Percentiles rank a stretch among this genome's conserved stretches.
phyloP scores from a whole-genome alignment of 768 basidiomycete species.

The Rhodocollybia butyracea region DNA sequence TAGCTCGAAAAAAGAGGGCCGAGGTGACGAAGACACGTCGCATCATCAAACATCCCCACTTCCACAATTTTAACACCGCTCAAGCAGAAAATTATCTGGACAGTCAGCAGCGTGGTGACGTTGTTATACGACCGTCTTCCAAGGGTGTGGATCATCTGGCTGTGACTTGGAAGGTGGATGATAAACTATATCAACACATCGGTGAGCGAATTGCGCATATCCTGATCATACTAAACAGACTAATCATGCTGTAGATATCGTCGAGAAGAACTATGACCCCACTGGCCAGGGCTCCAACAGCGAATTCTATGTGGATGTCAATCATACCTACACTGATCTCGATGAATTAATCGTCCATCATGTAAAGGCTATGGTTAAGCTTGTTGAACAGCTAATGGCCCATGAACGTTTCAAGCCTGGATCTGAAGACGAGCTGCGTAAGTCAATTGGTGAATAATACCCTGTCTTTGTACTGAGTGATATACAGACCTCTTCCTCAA shows the following conservation, averaged over 20 bases:
- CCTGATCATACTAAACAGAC: neutral
- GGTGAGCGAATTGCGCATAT: conserved; percentile 51
- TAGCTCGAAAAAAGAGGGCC: conserved; percentile 80
- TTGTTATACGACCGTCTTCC: conserved; percentile 94
- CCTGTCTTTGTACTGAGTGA: neutral
- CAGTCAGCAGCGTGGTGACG: conserved; percentile 90
- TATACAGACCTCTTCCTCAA: conserved; percentile 76
- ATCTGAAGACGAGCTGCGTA: conserved; percentile 87
- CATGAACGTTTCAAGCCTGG: conserved; percentile 94
- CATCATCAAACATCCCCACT: conserved; percentile 96
- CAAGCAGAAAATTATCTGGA: conserved; percentile 90
- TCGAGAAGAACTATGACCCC: conserved; percentile 74
- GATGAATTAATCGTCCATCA: conserved; percentile 98
- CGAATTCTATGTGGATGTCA: conserved; percentile 69
- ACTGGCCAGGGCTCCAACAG: conserved; percentile 59
- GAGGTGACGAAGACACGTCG: conserved; percentile 77
- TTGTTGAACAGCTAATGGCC: conserved; percentile 91
- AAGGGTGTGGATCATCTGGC: conserved; percentile 92
- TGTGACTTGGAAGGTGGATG: conserved; percentile 98
- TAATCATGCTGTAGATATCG: conserved; percentile 56
- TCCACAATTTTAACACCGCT: conserved; percentile 88
- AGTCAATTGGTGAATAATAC: conserved; percentile 28
- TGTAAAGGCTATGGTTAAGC: conserved; percentile 88
- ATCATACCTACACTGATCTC: conserved; percentile 86
- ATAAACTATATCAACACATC: conserved; percentile 93